These are phyloP conservation scores for Nakaseomyces nivariensis DNA, from an alignment of 1,139 yeast species.

Conservation along the genomic window DNA sequence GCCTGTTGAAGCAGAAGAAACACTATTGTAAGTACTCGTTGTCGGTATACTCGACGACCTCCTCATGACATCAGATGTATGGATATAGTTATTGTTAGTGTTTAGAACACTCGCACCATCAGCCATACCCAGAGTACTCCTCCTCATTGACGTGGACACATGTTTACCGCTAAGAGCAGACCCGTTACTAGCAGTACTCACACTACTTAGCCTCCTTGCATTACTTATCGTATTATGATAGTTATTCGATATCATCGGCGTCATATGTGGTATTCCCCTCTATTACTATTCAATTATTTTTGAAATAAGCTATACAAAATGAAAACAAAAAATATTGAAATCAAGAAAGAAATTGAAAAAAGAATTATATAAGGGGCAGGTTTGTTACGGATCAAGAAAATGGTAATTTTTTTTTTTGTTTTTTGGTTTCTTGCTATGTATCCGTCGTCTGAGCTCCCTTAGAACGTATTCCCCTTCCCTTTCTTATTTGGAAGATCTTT, in stretches of 20 bases:
- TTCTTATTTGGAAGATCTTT: too few species aligned
- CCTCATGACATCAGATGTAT: neutral
- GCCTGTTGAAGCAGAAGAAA: too few species aligned
- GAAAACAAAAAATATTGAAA: too few species aligned
- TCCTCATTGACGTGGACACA: neutral
- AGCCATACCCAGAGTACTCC: neutral
- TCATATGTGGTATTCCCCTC: too few species aligned
- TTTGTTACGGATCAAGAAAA: too few species aligned
- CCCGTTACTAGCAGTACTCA: neutral
- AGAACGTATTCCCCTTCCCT: too few species aligned
- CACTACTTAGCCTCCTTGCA: neutral
- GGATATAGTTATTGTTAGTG: neutral
- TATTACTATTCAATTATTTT: neutral
- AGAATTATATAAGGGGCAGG: neutral
- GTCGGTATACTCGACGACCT: conserved; percentile 1
- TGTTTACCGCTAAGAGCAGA: neutral
- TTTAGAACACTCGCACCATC: neutral
- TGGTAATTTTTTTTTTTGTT: too few species aligned
- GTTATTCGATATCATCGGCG: neutral
- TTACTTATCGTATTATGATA: neutral
- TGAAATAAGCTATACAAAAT: neutral
- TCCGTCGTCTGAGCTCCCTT: too few species aligned
- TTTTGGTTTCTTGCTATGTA: too few species aligned
- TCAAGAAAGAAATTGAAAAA: too few species aligned
- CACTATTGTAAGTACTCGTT: neutral